Conservation (phyloP, 306 rosid species). For the Gastrolobium bilobum region DNA sequence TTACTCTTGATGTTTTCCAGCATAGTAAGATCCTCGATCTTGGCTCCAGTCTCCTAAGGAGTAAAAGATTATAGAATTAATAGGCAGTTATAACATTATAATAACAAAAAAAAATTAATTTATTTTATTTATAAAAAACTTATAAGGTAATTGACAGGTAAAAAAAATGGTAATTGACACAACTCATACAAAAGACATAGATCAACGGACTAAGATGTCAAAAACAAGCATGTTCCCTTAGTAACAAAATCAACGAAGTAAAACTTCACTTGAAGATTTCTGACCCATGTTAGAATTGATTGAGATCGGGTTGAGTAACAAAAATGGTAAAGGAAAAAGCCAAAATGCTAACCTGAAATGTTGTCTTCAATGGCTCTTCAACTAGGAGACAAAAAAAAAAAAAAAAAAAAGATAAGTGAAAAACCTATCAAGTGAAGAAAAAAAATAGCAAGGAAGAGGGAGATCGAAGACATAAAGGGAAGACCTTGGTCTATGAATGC, state of each 20-base stretch:
- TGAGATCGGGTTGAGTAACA: slow-evolving; percentile 35
- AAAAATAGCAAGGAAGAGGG: background rate
- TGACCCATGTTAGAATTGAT: background rate
- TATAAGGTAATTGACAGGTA: too few species aligned
- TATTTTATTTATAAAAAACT: too few species aligned
- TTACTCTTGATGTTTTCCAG: slow-evolving; percentile 87
- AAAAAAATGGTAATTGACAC: too few species aligned
- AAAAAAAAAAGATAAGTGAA: background rate
- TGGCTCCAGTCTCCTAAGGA: slow-evolving; percentile 73
- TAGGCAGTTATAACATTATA: too few species aligned
- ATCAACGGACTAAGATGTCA: background rate
- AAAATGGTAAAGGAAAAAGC: slow-evolving; percentile 16
- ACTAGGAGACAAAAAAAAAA: slow-evolving; percentile 47
- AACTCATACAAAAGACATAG: too few species aligned
- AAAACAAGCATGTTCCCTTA: background rate
- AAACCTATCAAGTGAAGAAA: background rate
- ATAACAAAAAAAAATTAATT: too few species aligned
- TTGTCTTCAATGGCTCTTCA: slow-evolving; percentile 66
- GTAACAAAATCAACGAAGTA: background rate
- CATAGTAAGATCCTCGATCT: slow-evolving; percentile 92
- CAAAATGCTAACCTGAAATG: slow-evolving; percentile 76
- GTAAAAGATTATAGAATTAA: too few species aligned
- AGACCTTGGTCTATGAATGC: slow-evolving; percentile 69
- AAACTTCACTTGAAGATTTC: background rate
- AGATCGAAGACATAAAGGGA: background rate